Conservation (phyloP, 1,284 basidiomycete genomes). For the Dichomitus squalens region DNA sequence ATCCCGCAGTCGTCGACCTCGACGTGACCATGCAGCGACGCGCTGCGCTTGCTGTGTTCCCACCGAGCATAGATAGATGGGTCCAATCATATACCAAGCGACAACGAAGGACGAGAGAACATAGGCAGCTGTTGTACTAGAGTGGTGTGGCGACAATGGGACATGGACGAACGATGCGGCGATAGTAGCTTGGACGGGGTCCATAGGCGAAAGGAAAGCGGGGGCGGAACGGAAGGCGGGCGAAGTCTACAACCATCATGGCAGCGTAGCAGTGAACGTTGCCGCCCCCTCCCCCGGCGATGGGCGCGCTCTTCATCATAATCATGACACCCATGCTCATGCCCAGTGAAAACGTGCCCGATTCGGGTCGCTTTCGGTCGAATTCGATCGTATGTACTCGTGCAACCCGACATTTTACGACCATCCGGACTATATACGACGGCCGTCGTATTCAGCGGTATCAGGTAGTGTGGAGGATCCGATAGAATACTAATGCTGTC, state of each 20-base stretch:
- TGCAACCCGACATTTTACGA: no score
- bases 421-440: no score
- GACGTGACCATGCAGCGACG: not conserved
- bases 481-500: no score
- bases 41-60: no score
- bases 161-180: constrained; percentile 1
- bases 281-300: constrained; percentile 41
- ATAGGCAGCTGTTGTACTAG: constrained; percentile 17
- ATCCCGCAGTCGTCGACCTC: no score
- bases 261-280: constrained; percentile 41
- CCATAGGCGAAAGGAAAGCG: constrained; percentile 9
- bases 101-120: constrained; percentile 1
- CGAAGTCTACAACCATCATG: constrained; percentile 40
- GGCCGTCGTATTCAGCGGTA: no score
- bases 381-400: no score
- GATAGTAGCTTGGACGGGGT: not conserved
- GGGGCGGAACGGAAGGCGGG: not conserved
- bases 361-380: no score
- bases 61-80: constrained; percentile 7
- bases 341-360: no score
- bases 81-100: constrained; percentile 3
- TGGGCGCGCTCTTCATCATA: constrained; percentile 39
- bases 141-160: not conserved
- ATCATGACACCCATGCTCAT: constrained; percentile 28
- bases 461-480: no score